Conservation (phyloP, 805 yeast genomes). For the Cyberlindnera xishuangbannaensis region DNA sequence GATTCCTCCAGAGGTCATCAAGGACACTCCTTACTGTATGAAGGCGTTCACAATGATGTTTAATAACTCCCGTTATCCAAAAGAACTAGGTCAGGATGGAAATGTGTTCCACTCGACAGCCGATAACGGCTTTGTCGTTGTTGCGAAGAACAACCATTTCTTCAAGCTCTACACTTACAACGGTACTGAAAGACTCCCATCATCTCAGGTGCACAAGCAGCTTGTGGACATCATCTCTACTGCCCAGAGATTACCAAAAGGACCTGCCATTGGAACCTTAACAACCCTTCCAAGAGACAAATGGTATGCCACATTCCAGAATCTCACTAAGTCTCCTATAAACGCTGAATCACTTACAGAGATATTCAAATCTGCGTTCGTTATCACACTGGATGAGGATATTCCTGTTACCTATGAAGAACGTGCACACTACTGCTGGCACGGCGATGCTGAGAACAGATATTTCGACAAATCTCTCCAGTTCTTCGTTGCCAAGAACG, state of each 20-base stretch:
- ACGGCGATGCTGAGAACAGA: slow-evolving; percentile 90
- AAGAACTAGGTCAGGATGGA: slow-evolving; percentile 49
- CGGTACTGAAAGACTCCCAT: slow-evolving; percentile 38
- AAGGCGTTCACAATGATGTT: slow-evolving; percentile 88
- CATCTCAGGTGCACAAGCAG: slow-evolving; percentile 49
- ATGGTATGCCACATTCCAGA: slow-evolving; percentile 59
- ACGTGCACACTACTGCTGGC: slow-evolving; percentile 84
- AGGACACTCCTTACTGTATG: slow-evolving; percentile 88
- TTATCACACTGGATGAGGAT: slow-evolving; percentile 71
- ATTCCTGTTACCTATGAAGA: slow-evolving; percentile 75
- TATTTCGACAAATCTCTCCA: slow-evolving; percentile 90
- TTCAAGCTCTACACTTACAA: slow-evolving; percentile 66
- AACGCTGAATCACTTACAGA: slow-evolving; percentile 58
- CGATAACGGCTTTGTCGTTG: slow-evolving; percentile 60
- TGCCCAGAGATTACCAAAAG: slow-evolving; percentile 26
- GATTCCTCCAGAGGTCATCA: slow-evolving; percentile 73
- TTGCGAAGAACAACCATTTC: slow-evolving; percentile 70
- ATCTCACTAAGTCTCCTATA: slow-evolving; percentile 51
- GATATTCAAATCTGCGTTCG: slow-evolving; percentile 73
- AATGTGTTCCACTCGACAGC: slow-evolving; percentile 47
- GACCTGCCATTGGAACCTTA: slow-evolving; percentile 56
- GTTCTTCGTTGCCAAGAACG: slow-evolving; percentile 75
- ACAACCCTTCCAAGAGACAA: slow-evolving; percentile 83
- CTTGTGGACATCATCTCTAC: slow-evolving; percentile 46
- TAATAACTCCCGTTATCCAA: slow-evolving; percentile 83